A percentile compares a stretch with the other conserved stretches of the same genome.
Conservation (phyloP, 75 land plant species). For the Picea sitchensis region DNA sequence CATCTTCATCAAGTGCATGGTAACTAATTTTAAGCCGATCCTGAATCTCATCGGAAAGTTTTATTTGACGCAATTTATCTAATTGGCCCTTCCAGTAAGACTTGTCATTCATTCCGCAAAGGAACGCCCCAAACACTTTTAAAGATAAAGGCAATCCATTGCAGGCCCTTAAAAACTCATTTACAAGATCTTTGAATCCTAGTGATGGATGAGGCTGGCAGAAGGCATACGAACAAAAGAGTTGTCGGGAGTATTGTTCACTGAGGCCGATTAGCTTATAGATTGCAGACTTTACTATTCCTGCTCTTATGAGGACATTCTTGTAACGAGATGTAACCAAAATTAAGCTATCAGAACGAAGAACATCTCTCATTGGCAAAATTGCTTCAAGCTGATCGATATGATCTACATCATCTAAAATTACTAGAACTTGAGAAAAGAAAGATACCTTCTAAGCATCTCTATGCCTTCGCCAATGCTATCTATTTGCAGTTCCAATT, state of each 20-base stretch:
- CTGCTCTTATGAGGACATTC: not conserved
- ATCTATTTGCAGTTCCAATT: not conserved
- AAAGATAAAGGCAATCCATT: not conserved
- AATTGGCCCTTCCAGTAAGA: not conserved
- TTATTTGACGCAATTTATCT: not conserved
- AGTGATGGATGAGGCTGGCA: not conserved
- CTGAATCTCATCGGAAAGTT: not conserved
- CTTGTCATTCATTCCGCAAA: not conserved
- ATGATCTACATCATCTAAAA: constrained; percentile 4
- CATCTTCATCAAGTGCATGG: not conserved
- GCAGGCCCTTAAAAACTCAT: not conserved
- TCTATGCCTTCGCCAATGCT: not conserved
- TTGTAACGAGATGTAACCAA: not conserved
- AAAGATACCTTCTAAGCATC: not conserved
- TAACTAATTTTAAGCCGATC: not conserved
- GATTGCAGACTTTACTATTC: not conserved
- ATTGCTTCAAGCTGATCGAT: not conserved
- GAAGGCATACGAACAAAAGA: not conserved
- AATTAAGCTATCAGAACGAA: not conserved
- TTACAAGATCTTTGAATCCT: not conserved
- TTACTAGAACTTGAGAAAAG: not conserved
- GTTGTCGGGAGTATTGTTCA: not conserved
- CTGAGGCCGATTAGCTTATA: not conserved
- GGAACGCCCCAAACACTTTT: not conserved
- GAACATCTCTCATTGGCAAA: not conserved